Evolutionary conservation across 2,329 filamentous ascomycete species (phyloP).

Genomic region (Chaetomium strumarium): DNA sequence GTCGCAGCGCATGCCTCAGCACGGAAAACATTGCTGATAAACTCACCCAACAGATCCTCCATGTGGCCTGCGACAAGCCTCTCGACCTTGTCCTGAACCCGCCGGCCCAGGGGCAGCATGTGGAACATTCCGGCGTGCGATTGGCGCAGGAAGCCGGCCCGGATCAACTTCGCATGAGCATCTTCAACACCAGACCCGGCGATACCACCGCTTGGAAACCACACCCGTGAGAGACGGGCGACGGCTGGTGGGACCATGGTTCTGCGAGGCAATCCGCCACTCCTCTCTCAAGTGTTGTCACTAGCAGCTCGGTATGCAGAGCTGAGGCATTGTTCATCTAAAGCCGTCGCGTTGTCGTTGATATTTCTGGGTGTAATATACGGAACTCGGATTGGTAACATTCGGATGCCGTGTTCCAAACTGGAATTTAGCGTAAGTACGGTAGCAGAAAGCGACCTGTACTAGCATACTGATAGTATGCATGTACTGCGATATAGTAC

Average conservation of each 20-base stretch:
- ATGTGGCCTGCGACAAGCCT: conserved; percentile 83
- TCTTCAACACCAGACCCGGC: conserved; percentile 55
- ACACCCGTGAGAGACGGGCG: conserved; percentile 63
- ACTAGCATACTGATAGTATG: too few relatives aligned
- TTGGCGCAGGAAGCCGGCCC: conserved; percentile 70
- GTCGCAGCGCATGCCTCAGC: neutral
- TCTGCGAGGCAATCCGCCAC: neutral
- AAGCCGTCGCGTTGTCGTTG: too few relatives aligned
- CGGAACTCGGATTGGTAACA: too few relatives aligned
- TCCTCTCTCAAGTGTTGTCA: too few relatives aligned
- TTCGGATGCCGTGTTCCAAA: too few relatives aligned
- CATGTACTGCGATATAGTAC: too few relatives aligned
- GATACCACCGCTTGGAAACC: conserved; percentile 70
- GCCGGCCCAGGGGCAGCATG: conserved; percentile 75
- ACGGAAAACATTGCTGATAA: neutral
- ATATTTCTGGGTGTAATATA: too few relatives aligned
- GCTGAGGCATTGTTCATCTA: too few relatives aligned
- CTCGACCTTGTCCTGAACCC: conserved; percentile 86
- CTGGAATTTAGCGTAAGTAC: too few relatives aligned
- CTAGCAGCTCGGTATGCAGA: too few relatives aligned
- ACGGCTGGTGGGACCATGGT: conserved; percentile 17
- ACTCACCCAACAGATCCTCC: conserved; percentile 37
- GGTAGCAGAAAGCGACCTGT: too few relatives aligned
- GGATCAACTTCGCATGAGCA: conserved; percentile 60
- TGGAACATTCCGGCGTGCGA: conserved; percentile 90